A percentile compares a stretch with the other conserved stretches of the same genome.
These are phyloP conservation scores for Curvularia eragrostidis DNA, from an alignment of 2,329 filamentous ascomycete species.

Conservation along the genomic window DNA sequence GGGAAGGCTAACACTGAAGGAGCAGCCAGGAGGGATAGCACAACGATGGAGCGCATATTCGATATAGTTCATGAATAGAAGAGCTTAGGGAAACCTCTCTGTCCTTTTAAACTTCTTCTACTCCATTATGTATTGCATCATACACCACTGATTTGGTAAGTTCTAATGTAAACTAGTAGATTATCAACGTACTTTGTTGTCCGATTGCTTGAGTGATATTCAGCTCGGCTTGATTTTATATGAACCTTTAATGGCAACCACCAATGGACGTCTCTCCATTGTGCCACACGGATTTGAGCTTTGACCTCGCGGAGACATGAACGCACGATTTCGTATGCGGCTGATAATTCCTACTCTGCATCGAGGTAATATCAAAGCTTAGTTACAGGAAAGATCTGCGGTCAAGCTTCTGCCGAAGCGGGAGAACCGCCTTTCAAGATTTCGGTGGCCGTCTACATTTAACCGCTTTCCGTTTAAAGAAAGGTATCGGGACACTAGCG, in stretches of 20 bases:
- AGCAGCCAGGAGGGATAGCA: conserved; percentile 11
- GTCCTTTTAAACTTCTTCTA: not conserved
- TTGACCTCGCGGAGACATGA: not conserved
- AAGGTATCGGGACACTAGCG: not conserved
- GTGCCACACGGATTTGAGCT: too few species aligned
- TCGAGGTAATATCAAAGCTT: not conserved
- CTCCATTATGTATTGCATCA: not conserved
- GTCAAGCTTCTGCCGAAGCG: conserved; percentile 5
- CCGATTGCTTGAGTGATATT: not conserved
- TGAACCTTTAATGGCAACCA: not conserved
- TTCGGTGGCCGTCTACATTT: not conserved
- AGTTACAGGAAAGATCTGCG: not conserved
- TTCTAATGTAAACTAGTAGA: not conserved
- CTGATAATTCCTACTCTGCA: not conserved
- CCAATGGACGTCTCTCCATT: not conserved
- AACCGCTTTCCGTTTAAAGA: not conserved
- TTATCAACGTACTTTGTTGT: not conserved
- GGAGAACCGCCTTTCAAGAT: conserved; percentile 9
- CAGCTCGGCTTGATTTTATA: not conserved
- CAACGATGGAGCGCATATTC: conserved; percentile 19
- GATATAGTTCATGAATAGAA: not conserved
- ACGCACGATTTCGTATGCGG: conserved; percentile 1
- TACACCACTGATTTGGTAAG: not conserved
- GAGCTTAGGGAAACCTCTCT: too few species aligned
- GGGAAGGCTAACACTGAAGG: conserved; percentile 22